Evolutionary conservation across 2,329 filamentous ascomycete genomes (phyloP).

Genomic region (Colletotrichum gloeosporioides): DNA sequence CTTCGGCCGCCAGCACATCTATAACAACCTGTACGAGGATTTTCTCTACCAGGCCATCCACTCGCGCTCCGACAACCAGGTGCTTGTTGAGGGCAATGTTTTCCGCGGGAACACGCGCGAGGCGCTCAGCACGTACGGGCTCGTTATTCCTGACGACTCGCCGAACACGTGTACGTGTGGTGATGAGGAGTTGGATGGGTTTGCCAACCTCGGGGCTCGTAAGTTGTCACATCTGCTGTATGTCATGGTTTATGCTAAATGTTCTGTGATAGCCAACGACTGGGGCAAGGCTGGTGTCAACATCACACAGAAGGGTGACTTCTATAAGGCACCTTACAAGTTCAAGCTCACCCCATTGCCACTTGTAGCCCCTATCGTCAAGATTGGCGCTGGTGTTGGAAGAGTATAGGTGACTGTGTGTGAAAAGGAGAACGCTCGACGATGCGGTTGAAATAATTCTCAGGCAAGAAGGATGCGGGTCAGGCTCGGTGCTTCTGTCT

Average conservation of each 20-base stretch:
- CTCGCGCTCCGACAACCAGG: conserved; percentile 52
- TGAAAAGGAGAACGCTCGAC: too few species aligned
- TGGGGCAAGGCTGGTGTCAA: conserved; percentile 54
- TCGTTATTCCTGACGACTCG: conserved; percentile 60
- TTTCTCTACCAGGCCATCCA: conserved; percentile 54
- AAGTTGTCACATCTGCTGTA: conserved; percentile 29
- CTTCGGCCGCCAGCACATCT: conserved; percentile 55
- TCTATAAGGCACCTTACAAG: conserved; percentile 52
- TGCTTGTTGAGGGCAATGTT: conserved; percentile 54
- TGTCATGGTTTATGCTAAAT: conserved; percentile 20
- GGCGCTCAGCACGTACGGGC: conserved; percentile 57
- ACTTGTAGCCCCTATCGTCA: conserved; percentile 45
- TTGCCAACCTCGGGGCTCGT: conserved; percentile 58
- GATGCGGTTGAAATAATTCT: background rate
- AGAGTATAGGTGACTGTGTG: too few species aligned
- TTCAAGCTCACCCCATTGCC: conserved; percentile 52
- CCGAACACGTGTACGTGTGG: conserved; percentile 59
- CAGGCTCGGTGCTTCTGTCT: background rate
- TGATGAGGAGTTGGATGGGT: conserved; percentile 60
- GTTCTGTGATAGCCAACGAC: conserved; percentile 40
- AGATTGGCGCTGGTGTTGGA: conserved; percentile 50
- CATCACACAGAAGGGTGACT: conserved; percentile 55
- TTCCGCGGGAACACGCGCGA: conserved; percentile 52
- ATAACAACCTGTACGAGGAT: conserved; percentile 54
- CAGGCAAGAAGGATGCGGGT: background rate